phyloP scores from a whole-genome alignment of 1,284 basidiomycete species.

The Ceratobasidium sp. region DNA sequence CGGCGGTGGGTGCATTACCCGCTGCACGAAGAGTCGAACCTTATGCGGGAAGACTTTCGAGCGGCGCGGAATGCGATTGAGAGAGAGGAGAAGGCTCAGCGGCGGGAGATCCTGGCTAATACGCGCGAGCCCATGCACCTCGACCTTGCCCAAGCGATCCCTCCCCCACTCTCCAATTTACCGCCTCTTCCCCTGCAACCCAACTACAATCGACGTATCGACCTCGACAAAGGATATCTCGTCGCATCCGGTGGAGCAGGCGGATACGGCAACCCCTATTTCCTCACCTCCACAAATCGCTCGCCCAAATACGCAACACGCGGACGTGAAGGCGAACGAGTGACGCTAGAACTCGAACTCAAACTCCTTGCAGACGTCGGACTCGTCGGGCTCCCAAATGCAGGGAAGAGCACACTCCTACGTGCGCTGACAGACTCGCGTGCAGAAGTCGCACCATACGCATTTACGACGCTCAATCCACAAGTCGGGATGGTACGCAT shows the following conservation, averaged over 20 bases:
- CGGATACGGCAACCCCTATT: slow-evolving; percentile 92
- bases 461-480: slow-evolving; percentile 95
- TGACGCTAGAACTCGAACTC: slow-evolving; percentile 90
- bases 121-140: slow-evolving; percentile 58
- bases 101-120: slow-evolving; percentile 55
- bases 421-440: slow-evolving; percentile 89
- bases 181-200: slow-evolving; percentile 51
- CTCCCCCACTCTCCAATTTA: no score
- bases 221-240: slow-evolving; percentile 63
- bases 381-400: slow-evolving; percentile 95
- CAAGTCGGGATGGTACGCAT: slow-evolving; percentile 93
- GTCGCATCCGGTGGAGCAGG: slow-evolving; percentile 84
- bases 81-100: slow-evolving; percentile 68
- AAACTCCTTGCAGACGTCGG: slow-evolving; percentile 95
- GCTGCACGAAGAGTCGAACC: slow-evolving; percentile 68
- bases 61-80: slow-evolving; percentile 76
- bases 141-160: slow-evolving; percentile 61
- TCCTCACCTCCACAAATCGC: slow-evolving; percentile 71
- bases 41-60: slow-evolving; percentile 72
- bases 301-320: slow-evolving; percentile 84
- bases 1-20: slow-evolving; percentile 86
- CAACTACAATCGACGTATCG: slow-evolving; percentile 47
- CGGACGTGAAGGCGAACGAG: slow-evolving; percentile 82
- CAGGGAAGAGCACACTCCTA: slow-evolving; percentile 89
- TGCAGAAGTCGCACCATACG: slow-evolving; percentile 90